Base-by-base conservation (phyloP, 2,329 filamentous ascomycete genomes). In the Claviceps quebecensis region DNA sequence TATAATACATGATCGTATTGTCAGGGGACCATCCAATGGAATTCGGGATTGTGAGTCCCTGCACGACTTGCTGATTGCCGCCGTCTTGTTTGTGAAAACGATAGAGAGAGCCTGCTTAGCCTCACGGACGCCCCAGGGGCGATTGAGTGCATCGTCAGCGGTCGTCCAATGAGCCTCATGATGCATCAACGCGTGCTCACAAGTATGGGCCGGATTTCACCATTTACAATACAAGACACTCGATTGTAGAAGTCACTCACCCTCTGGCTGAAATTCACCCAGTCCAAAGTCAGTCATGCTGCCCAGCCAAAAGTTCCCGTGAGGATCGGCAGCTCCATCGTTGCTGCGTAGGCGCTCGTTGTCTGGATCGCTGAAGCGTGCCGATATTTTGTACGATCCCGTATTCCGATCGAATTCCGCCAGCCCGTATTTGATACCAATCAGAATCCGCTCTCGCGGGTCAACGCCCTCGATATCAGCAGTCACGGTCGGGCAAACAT, bases 271-370 rank as follows among this genome's bases (percentile, higher is more conserved):
- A 51, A 87, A 84, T 3, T 67, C 66, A 37, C 76, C 76, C 19
- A 69, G 58, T 16, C 67, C 67, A 59, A 80, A 78, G 61, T 95
- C 87, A 56, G 87, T 93, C 86, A 95, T 95, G 55, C 79, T 79
- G 7, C 88, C 87, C 5, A 89, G 74, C 85, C 87, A 95, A 69
- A 91, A 93, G 37, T 87, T 74, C 36, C 90, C 89, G 55, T 82
- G 76, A 26, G 81, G 82, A 62, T 95, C 89, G 49, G 87, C 81
- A 5, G 81, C 84, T 46, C 89, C 89, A 62, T 95, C 90, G 63
- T 95, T 95, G 66, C 84, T 76, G 52, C 80, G 71, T 64, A 86
- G 72, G 22, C 81, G 69, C 63, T 76, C 69, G 56, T 72, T 77
- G 37, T 60, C 56, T 36, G 60, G 57, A 41, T 70, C 66, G 55